Conservation (phyloP, 2,329 filamentous ascomycete genomes). For the Incumbomyces delicatus region DNA sequence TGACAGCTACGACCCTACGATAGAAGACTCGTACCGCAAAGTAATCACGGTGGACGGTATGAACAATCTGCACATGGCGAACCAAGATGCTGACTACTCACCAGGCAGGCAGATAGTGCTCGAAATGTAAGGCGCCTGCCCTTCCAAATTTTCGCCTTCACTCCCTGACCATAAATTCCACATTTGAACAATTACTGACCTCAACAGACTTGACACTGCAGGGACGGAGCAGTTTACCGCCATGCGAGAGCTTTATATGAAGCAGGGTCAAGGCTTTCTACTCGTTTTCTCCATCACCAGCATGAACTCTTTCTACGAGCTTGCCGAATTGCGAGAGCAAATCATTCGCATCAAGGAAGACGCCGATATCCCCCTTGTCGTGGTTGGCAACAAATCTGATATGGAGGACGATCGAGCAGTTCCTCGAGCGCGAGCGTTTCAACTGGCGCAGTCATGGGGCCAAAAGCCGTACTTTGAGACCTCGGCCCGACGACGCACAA, state of each 20-base stretch:
- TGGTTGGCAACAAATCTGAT: constrained; percentile 87
- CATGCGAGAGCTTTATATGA: constrained; percentile 75
- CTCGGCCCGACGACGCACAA: constrained; percentile 69
- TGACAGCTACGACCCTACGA: constrained; percentile 80
- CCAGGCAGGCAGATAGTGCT: constrained; percentile 74
- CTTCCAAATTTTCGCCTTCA: background rate
- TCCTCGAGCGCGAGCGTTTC: constrained; percentile 67
- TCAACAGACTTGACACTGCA: constrained; percentile 66
- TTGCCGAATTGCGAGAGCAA: constrained; percentile 73
- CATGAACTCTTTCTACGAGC: constrained; percentile 69
- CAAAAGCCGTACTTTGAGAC: constrained; percentile 85
- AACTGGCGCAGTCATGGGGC: constrained; percentile 77
- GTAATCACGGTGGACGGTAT: constrained; percentile 83
- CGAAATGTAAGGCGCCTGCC: constrained; percentile 59
- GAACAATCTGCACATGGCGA: constrained; percentile 19
- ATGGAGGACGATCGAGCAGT: constrained; percentile 77
- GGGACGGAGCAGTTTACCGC: constrained; percentile 77
- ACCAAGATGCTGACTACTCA: constrained; percentile 28
- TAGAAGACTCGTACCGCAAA: constrained; percentile 80
- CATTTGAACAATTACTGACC: background rate
- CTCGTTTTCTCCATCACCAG: constrained; percentile 89
- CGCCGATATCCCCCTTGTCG: constrained; percentile 73
- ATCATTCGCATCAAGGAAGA: constrained; percentile 88
- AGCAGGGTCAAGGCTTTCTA: constrained; percentile 82
- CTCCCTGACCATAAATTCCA: background rate